These are phyloP conservation scores for Diaporthe batatas DNA, from an alignment of 2,329 filamentous ascomycete genomes.

Conservation along the genomic window DNA sequence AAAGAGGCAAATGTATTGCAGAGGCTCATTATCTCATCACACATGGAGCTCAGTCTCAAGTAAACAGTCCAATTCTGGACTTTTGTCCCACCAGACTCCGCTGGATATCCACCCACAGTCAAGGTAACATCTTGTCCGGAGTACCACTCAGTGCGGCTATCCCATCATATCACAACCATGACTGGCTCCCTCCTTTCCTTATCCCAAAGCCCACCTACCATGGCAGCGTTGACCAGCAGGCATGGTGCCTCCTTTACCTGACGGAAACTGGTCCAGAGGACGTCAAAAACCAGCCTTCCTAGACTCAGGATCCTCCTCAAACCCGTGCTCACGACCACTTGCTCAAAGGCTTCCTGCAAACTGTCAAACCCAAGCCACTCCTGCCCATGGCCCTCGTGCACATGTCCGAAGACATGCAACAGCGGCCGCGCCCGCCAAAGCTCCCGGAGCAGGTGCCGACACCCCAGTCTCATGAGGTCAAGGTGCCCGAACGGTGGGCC, in stretches of 20 bases:
- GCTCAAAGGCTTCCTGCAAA: constrained; percentile 9
- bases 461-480: constrained; percentile 49
- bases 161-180: constrained; percentile 12
- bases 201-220: constrained; percentile 28
- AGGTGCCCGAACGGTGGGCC: constrained; percentile 51
- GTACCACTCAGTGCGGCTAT: not conserved
- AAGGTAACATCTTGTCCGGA: too few species aligned
- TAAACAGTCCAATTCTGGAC: not conserved
- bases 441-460: constrained; percentile 47
- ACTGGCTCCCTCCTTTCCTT: constrained; percentile 11
- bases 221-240: constrained; percentile 4
- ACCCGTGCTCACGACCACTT: not conserved
- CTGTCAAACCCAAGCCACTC: constrained; percentile 10
- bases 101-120: too few species aligned
- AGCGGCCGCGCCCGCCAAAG: constrained; percentile 51
- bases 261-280: not conserved
- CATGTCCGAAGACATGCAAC: constrained; percentile 55
- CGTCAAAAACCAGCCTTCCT: constrained; percentile 17
- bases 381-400: constrained; percentile 48
- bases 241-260: constrained; percentile 2
- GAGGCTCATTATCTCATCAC: not conserved
- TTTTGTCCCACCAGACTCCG: not conserved
- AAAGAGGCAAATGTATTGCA: not conserved
- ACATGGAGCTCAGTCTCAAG: not conserved
- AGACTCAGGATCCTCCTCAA: not conserved